phyloP scores from a whole-genome alignment of 2,329 filamentous ascomycete genomes.

The Malbranchea zuffiana region DNA sequence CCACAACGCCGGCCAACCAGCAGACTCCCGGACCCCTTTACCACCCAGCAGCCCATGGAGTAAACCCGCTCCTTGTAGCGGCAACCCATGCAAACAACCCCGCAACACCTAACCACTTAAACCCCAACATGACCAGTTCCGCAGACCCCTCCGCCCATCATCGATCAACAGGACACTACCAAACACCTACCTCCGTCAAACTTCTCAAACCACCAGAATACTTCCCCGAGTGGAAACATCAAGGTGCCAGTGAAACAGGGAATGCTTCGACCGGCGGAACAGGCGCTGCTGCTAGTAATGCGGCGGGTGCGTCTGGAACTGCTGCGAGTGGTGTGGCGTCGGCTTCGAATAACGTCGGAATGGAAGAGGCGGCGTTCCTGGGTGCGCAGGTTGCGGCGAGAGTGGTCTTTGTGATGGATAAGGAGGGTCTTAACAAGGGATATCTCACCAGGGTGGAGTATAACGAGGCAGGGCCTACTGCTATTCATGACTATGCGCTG shows the following conservation, averaged over 20 bases:
- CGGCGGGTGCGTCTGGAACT: conserved; percentile 19
- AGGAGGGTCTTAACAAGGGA: conserved; percentile 54
- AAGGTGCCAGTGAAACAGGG: no score
- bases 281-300: neutral
- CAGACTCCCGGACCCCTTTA: conserved; percentile 41
- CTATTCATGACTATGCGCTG: conserved; percentile 48
- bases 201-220: conserved; percentile 68
- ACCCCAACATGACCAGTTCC: conserved; percentile 22
- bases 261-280: conserved; percentile 16
- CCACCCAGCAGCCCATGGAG: conserved; percentile 49
- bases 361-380: conserved; percentile 75
- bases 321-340: conserved; percentile 32
- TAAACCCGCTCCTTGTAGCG: conserved; percentile 85
- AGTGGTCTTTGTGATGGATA: conserved; percentile 58
- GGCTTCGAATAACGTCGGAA: conserved; percentile 36
- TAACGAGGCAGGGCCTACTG: conserved; percentile 54
- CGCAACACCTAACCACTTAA: conserved; percentile 28
- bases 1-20: conserved; percentile 60
- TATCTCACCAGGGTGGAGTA: conserved; percentile 60
- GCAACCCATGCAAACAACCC: conserved; percentile 52
- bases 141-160: conserved; percentile 34
- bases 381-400: conserved; percentile 79
- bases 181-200: conserved; percentile 78
- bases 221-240: conserved; percentile 81
- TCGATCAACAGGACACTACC: conserved; percentile 52